phyloP scores from a whole-genome alignment of 805 yeast species.

The Suhomyces xylopsoci region DNA sequence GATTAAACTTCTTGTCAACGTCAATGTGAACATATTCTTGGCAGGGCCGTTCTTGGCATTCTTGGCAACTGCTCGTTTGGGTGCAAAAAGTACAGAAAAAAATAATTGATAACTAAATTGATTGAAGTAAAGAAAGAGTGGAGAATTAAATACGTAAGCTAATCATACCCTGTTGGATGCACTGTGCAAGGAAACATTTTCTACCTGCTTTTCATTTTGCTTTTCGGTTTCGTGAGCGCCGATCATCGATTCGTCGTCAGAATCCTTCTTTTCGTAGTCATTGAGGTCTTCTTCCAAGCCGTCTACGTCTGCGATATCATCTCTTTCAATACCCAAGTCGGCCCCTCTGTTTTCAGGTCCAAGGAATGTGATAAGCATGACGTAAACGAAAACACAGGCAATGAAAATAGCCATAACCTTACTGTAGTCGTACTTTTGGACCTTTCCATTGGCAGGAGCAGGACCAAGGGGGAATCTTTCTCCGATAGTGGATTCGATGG shows the following conservation, averaged over 20 bases:
- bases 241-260: constrained; percentile 1
- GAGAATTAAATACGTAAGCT: constrained; percentile 1
- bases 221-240: not conserved
- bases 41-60: too few species aligned
- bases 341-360: constrained; percentile 56
- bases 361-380: constrained; percentile 46
- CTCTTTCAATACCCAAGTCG: constrained; percentile 14
- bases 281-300: constrained; percentile 2
- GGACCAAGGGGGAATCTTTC: constrained; percentile 38
- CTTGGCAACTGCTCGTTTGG: too few species aligned
- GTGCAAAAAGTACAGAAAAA: not conserved
- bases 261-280: constrained; percentile 3
- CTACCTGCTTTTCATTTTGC: not conserved
- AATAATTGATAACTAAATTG: not conserved
- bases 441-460: constrained; percentile 16
- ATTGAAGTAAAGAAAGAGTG: not conserved
- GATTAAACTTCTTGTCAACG: too few species aligned
- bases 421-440: constrained; percentile 45
- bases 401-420: constrained; percentile 65
- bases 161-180: not conserved
- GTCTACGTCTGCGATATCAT: constrained; percentile 11
- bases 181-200: not conserved
- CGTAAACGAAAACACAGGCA: constrained; percentile 58
- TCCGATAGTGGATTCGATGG: constrained; percentile 66
- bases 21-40: too few species aligned